Base-by-base conservation (phyloP, 345 rosid species). In the Abelmoschus esculentus region DNA sequence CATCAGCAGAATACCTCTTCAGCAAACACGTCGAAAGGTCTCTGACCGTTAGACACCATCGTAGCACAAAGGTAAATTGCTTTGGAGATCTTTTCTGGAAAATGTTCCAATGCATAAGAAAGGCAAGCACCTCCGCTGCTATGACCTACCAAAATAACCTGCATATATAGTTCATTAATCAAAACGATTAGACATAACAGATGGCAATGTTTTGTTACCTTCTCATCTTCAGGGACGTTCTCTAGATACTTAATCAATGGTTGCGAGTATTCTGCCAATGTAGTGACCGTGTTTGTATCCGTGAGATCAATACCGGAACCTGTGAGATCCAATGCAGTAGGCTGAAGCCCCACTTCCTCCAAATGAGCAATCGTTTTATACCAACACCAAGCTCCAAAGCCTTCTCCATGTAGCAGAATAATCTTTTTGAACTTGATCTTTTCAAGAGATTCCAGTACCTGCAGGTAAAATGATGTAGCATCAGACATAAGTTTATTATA, bases 341-440 rank as follows among this genome's bases (percentile, higher is more conserved):
- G 91, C 73, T 74, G 78, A 61, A 89, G 82, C 53, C 98, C 93
- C 2, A 80, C 90, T 84, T 93, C 98, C 83, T 93, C 97, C 77
- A 91, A 72, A 32, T 81, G 84, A 72, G 92, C 87, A 73, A 93
- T 80, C 2, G 88, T 86, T 78, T 93, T 93, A 80, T 93, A 93
- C 98, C 98, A 93, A 83, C 97, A 91, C 98, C 98, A 93, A 32
- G 98, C 98, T 57, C 98, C 98, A 83, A 89, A 93, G 1, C 98
- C 98, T 82, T 89, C 98, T 74, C 98, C 98, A 9, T 93, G 97
- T 67, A 93, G 77, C 70, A 93, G 61, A 17, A 93, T 77, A n/a
- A 91, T 69, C 66, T 79, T 93, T 77, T 83, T 93, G 52, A 80
- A 76, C 54, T 75, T 81, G 54, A 91, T 67, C 61, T 80, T 83